Conservation (phyloP, 1,139 yeast species). For the Protomyces lactucae-debilis region DNA sequence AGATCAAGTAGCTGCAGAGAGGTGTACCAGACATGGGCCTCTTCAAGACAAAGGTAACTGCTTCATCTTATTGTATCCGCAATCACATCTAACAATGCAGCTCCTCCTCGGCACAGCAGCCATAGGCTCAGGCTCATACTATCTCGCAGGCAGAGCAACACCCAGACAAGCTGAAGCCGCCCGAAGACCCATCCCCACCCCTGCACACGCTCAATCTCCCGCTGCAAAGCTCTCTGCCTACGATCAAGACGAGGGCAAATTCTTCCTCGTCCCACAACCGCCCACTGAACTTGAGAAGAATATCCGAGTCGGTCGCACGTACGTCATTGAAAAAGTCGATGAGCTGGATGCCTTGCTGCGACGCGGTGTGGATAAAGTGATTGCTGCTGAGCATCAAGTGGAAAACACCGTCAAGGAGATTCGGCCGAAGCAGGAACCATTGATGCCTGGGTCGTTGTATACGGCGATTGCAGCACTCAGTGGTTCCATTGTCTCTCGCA, state of each 20-base stretch:
- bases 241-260: conserved; percentile 12
- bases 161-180: not conserved
- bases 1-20: not conserved
- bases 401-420: conserved; percentile 22
- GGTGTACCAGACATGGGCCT: not conserved
- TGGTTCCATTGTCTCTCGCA: conserved; percentile 29
- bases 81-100: not conserved
- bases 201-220: not conserved
- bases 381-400: conserved; percentile 21
- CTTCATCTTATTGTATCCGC: not conserved
- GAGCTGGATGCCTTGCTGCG: conserved; percentile 11
- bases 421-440: conserved; percentile 19
- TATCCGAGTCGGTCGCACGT: conserved; percentile 9
- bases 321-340: not conserved
- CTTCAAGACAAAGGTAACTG: not conserved
- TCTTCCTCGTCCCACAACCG: conserved; percentile 14
- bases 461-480: conserved; percentile 27
- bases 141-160: not conserved
- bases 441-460: conserved; percentile 29
- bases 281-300: conserved; percentile 8
- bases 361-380: conserved; percentile 20
- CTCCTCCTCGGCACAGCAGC: not conserved
- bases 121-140: not conserved
- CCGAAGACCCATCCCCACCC: not conserved
- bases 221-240: conserved; percentile 11